phyloP scores from a whole-genome alignment of 768 basidiomycete species.

The Mycena galopus region DNA sequence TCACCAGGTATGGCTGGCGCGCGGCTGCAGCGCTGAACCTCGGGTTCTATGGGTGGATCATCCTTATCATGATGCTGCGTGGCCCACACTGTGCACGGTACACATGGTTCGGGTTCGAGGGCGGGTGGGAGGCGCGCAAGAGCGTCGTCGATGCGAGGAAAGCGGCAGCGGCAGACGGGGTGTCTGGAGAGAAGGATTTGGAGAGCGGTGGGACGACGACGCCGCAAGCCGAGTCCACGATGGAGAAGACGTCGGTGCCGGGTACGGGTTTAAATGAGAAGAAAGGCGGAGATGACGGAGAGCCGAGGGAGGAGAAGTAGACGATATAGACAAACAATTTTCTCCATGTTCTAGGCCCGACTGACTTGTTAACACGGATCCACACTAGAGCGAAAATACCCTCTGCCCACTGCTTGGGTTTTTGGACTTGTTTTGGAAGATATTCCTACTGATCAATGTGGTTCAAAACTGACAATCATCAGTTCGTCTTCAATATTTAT shows the following conservation, averaged over 20 bases:
- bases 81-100: slow-evolving; percentile 74
- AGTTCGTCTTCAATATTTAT: too few relatives aligned
- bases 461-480: too few relatives aligned
- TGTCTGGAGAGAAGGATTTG: background rate
- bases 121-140: slow-evolving; percentile 62
- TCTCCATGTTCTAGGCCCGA: too few relatives aligned
- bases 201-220: slow-evolving; percentile 22
- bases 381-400: too few relatives aligned
- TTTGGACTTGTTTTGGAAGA: too few relatives aligned
- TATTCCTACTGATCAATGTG: too few relatives aligned
- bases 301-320: background rate
- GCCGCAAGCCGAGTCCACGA: slow-evolving; percentile 3
- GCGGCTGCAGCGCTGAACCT: slow-evolving; percentile 72
- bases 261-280: background rate
- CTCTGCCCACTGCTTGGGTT: too few relatives aligned
- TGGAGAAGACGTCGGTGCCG: background rate
- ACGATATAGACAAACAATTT: too few relatives aligned
- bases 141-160: slow-evolving; percentile 46
- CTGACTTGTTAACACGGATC: too few relatives aligned
- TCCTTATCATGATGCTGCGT: slow-evolving; percentile 70
- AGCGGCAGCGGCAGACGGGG: background rate
- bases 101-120: slow-evolving; percentile 77
- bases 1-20: slow-evolving; percentile 78
- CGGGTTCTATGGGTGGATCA: slow-evolving; percentile 67
- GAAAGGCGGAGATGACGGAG: background rate